Conservation (phyloP, 2,329 filamentous ascomycete genomes). For the Penicillium sp. region DNA sequence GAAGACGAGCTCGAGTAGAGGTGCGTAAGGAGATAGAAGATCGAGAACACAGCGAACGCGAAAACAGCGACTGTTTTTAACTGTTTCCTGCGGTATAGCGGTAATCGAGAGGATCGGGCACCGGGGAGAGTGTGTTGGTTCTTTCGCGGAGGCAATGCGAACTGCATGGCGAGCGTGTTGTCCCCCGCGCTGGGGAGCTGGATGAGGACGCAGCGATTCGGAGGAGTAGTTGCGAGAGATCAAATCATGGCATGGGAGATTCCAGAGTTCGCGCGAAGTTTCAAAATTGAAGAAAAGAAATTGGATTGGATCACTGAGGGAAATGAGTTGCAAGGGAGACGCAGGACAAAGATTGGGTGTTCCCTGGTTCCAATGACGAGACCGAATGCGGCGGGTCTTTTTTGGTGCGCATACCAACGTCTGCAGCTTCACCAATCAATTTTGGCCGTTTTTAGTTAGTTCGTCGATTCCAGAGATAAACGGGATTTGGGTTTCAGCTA, state of each 20-base stretch:
- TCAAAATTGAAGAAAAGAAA: neutral
- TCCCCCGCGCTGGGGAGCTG: constrained; percentile 21
- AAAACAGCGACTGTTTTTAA: constrained; percentile 60
- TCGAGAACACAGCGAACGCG: constrained; percentile 54
- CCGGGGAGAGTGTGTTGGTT: constrained; percentile 74
- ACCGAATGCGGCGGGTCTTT: constrained; percentile 8
- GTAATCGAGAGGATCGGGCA: constrained; percentile 47
- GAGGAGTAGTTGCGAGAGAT: neutral
- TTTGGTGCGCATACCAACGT: neutral
- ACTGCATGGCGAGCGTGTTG: constrained; percentile 64
- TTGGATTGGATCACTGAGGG: neutral
- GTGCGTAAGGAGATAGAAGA: constrained; percentile 62
- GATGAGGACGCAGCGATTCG: neutral
- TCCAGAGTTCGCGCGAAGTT: neutral
- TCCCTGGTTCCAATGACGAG: constrained; percentile 1
- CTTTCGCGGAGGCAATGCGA: constrained; percentile 85
- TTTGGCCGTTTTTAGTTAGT: constrained; percentile 9
- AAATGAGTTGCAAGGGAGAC: neutral
- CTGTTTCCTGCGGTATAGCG: constrained; percentile 59
- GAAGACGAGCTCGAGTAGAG: constrained; percentile 33
- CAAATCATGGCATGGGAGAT: neutral
- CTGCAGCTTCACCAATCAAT: neutral
- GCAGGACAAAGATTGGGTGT: neutral
- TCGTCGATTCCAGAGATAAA: neutral
- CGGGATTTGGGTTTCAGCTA: neutral